Percentiles rank a stretch among this genome's conserved stretches.
Conservation (phyloP, 345 rosid species). For the Toxicodendron radicans region DNA sequence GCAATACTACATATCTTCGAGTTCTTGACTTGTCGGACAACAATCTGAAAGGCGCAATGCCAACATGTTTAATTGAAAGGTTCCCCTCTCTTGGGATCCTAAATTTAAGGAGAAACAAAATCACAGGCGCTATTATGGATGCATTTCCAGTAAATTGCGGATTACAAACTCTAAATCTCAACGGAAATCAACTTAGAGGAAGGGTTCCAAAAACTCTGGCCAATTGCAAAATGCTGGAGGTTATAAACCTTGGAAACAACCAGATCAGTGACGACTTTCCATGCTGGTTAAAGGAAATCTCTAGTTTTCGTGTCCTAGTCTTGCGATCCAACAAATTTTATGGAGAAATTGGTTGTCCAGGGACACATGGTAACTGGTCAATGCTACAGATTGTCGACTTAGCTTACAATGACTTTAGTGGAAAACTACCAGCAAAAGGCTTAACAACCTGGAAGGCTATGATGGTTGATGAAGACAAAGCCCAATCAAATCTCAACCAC, state of each 20-base stretch:
- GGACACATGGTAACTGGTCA: background rate
- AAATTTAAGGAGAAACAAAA: constrained; percentile 31
- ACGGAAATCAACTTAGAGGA: constrained; percentile 37
- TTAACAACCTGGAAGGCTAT: constrained; percentile 37
- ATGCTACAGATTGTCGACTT: constrained; percentile 49
- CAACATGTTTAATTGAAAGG: constrained; percentile 6
- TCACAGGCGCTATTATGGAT: constrained; percentile 17
- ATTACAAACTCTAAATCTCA: constrained; percentile 38
- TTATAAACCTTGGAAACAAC: constrained; percentile 43
- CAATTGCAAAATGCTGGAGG: constrained; percentile 36
- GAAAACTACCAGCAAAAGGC: constrained; percentile 7
- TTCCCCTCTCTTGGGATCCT: constrained; percentile 22
- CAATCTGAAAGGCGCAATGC: constrained; percentile 26
- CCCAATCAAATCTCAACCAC: constrained; percentile 6
- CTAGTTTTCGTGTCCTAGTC: constrained; percentile 38
- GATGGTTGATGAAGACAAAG: constrained; percentile 21
- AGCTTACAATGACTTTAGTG: constrained; percentile 37
- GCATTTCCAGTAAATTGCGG: constrained; percentile 15
- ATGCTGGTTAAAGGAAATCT: constrained; percentile 25
- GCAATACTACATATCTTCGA: background rate
- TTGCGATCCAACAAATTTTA: constrained; percentile 32
- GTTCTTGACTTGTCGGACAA: constrained; percentile 38
- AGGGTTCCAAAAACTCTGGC: constrained; percentile 33
- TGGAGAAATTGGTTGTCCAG: constrained; percentile 17
- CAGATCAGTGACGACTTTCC: constrained; percentile 35